These are phyloP conservation scores for Drechslerella coelobrocha DNA, from an alignment of 2,329 filamentous ascomycete genomes.

Conservation along the genomic window DNA sequence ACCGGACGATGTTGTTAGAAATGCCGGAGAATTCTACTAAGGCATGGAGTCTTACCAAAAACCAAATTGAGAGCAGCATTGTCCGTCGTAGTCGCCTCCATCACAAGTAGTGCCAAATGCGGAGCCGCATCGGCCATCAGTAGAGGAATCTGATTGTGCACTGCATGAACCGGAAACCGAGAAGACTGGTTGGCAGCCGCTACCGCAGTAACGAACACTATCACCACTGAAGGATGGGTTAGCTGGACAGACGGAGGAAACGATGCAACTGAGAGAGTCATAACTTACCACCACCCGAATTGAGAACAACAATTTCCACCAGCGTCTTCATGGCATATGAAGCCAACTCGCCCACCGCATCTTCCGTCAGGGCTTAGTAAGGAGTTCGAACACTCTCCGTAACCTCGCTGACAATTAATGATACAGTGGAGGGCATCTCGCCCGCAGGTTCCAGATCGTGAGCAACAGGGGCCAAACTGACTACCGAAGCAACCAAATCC, in stretches of 20 bases:
- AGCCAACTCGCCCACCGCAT: conserved; percentile 58
- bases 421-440: conserved; percentile 44
- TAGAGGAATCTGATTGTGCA: conserved; percentile 25
- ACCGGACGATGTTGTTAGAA: conserved; percentile 7
- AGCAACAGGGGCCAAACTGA: conserved; percentile 34
- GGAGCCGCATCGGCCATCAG: conserved; percentile 46
- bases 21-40: background rate
- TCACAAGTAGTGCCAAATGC: conserved; percentile 36
- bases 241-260: background rate
- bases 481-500: conserved; percentile 40
- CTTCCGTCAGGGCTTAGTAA: conserved; percentile 57
- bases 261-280: background rate
- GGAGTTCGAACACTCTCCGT: conserved; percentile 38
- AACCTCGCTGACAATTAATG: conserved; percentile 34
- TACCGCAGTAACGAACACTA: conserved; percentile 38
- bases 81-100: conserved; percentile 50
- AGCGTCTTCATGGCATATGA: conserved; percentile 58
- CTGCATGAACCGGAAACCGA: conserved; percentile 45
- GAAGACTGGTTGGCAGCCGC: conserved; percentile 49
- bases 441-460: conserved; percentile 44
- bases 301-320: conserved; percentile 60
- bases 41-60: conserved; percentile 55
- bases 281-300: conserved; percentile 59
- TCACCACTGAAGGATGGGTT: conserved; percentile 37
- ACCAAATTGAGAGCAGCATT: conserved; percentile 56